Evolutionary conservation across 2,329 filamentous ascomycete species (phyloP).

Genomic region (Cladosporium oxysporum): DNA sequence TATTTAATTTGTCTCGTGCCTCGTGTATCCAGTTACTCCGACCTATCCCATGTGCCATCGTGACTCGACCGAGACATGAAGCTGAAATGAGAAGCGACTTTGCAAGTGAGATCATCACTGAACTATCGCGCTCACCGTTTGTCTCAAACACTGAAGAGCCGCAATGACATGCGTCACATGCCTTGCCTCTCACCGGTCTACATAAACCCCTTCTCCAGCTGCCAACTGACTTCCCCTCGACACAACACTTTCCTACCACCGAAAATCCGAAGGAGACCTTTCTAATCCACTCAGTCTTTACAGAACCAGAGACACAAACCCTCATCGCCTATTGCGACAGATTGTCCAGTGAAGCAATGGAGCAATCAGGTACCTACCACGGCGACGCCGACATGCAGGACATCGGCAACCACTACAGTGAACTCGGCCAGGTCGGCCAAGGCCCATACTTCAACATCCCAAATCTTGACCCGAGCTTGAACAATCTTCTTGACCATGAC

Average conservation of each 20-base stretch:
- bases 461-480: not conserved
- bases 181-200: not conserved
- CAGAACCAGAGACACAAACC: not conserved
- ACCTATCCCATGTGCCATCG: not conserved
- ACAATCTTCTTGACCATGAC: not conserved
- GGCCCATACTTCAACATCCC: conserved; percentile 4
- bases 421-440: not conserved
- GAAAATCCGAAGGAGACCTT: not conserved
- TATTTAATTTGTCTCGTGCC: not conserved
- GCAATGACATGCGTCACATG: not conserved
- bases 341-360: not conserved
- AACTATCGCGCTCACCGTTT: not conserved
- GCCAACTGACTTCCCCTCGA: not conserved
- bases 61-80: not conserved
- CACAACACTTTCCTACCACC: not conserved
- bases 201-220: not conserved
- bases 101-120: not conserved
- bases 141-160: not conserved
- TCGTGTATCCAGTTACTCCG: not conserved
- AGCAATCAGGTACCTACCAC: not conserved
- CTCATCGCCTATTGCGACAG: not conserved
- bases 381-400: conserved; percentile 1
- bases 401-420: not conserved
- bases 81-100: not conserved
- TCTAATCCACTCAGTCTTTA: not conserved